Conservation (phyloP, 129 eudicot genomes). For the Flaveria sonorensis region DNA sequence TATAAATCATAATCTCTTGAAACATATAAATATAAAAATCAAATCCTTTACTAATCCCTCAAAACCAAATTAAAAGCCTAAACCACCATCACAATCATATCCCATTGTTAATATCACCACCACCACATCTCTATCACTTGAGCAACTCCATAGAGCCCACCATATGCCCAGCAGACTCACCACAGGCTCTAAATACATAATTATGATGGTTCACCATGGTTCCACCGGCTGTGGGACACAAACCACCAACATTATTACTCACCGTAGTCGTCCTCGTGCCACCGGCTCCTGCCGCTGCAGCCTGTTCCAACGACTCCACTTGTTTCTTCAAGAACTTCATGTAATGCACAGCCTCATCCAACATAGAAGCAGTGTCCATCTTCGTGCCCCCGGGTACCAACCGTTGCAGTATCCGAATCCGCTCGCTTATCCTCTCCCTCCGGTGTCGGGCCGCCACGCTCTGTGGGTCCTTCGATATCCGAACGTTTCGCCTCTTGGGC, state of each 20-base stretch:
- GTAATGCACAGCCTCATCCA: slow-evolving; percentile 90
- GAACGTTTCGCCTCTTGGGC: slow-evolving; percentile 57
- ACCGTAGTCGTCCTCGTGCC: slow-evolving; percentile 2
- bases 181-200: slow-evolving; percentile 38
- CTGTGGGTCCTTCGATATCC: slow-evolving; percentile 66
- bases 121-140: slow-evolving; percentile 35
- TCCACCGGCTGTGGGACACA: slow-evolving; percentile 7
- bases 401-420: slow-evolving; percentile 72
- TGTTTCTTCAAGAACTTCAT: slow-evolving; percentile 81
- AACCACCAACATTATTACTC: background rate
- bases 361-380: slow-evolving; percentile 97
- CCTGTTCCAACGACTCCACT: slow-evolving; percentile 56
- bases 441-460: slow-evolving; percentile 69
- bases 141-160: slow-evolving; percentile 52
- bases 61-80: slow-evolving; percentile 9
- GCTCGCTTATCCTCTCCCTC: slow-evolving; percentile 61
- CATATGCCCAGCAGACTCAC: slow-evolving; percentile 39
- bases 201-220: slow-evolving; percentile 22
- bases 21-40: slow-evolving; percentile 17
- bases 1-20: slow-evolving; percentile 12
- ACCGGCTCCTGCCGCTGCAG: slow-evolving; percentile 12
- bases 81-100: slow-evolving; percentile 15
- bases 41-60: background rate
- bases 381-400: slow-evolving; percentile 95
- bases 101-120: slow-evolving; percentile 26